These are phyloP conservation scores for Termitomyces sp. DNA, from an alignment of 768 basidiomycete genomes.

Conservation along the genomic window DNA sequence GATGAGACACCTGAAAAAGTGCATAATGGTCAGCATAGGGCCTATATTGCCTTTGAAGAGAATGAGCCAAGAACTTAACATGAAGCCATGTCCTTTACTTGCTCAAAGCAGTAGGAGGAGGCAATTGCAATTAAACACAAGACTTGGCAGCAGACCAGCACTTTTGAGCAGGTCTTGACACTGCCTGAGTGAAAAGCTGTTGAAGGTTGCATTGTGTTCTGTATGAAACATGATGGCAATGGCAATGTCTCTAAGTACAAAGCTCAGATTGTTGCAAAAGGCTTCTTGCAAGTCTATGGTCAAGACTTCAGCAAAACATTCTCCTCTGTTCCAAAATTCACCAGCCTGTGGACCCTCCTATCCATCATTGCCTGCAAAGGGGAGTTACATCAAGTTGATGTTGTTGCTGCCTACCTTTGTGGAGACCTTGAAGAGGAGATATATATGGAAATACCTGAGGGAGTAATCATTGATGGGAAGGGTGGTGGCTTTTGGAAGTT, in stretches of 20 bases:
- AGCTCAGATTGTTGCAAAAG: too few species aligned
- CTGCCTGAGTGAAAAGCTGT: too few species aligned
- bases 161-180: too few species aligned
- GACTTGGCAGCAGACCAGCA: neutral
- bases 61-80: neutral
- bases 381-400: constrained; percentile 1
- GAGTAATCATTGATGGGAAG: neutral
- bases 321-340: neutral
- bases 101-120: too few species aligned
- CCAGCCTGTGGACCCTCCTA: neutral
- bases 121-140: too few species aligned
- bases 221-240: too few species aligned
- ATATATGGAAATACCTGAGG: neutral
- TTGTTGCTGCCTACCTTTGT: neutral
- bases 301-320: neutral
- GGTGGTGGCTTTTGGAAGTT: neutral
- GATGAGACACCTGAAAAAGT: neutral
- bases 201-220: too few species aligned
- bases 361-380: neutral
- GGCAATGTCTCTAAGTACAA: too few species aligned
- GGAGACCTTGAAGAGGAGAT: neutral
- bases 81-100: neutral
- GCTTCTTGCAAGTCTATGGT: neutral
- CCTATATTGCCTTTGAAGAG: neutral
- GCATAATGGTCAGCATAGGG: neutral